Conservation (phyloP, 306 rosid species). For the Aeschynomene evenia region DNA sequence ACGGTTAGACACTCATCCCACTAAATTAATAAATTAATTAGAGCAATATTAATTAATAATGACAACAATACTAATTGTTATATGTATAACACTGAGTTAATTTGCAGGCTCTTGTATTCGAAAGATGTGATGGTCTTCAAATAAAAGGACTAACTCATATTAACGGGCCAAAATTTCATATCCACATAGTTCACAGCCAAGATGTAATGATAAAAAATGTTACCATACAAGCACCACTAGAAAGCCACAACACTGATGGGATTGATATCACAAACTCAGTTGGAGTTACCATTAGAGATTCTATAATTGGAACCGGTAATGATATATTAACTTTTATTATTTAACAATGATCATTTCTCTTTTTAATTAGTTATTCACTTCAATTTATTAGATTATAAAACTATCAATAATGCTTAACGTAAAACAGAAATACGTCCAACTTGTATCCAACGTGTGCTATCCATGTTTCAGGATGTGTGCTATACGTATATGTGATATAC, state of each 20-base stretch:
- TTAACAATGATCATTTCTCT: no score
- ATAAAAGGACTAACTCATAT: slow-evolving; percentile 24
- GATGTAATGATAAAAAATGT: slow-evolving; percentile 11
- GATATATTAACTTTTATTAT: not conserved
- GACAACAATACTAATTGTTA: not conserved
- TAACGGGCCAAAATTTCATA: slow-evolving; percentile 30
- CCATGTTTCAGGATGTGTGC: no score
- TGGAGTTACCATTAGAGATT: not conserved
- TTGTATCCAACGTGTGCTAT: no score
- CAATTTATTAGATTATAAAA: no score
- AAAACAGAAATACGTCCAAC: no score
- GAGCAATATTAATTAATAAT: no score
- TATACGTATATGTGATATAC: no score
- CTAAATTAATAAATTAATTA: not conserved
- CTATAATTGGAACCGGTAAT: slow-evolving; percentile 24
- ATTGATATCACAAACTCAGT: slow-evolving; percentile 7
- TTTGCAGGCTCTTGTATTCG: slow-evolving; percentile 24
- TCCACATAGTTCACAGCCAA: not conserved
- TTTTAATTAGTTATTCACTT: no score
- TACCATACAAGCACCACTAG: not conserved
- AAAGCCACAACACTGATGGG: slow-evolving; percentile 36
- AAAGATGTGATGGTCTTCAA: slow-evolving; percentile 22
- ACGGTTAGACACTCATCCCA: slow-evolving; percentile 4
- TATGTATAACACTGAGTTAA: not conserved
- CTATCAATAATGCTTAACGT: no score